Percentiles rank a stretch among this genome's conserved stretches.
Conservation (phyloP, 352 stramenopile genomes). For the Phytopythium cucurbitacearum region DNA sequence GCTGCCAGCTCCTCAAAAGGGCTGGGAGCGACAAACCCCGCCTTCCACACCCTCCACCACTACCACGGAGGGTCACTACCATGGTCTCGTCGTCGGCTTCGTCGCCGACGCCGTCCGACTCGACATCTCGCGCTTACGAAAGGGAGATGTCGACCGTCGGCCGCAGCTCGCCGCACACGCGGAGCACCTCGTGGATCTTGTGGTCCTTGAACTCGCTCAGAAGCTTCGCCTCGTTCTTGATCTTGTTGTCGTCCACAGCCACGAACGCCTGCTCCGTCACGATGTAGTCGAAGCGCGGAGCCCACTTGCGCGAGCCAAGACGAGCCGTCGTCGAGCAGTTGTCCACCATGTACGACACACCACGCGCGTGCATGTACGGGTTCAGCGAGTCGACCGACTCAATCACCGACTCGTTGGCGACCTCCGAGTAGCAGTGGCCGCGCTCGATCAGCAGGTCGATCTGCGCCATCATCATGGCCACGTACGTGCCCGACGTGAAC, state of each 20-base stretch:
- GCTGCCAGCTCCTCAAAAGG: too few species aligned
- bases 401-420: constrained; percentile 98
- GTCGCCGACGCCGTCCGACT: too few species aligned
- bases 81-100: too few species aligned
- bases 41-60: too few species aligned
- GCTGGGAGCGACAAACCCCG: too few species aligned
- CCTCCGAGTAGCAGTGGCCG: constrained; percentile 97
- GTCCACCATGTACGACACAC: constrained; percentile 98
- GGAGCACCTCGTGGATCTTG: constrained; percentile 96
- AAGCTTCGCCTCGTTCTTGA: constrained; percentile 77
- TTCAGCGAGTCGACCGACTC: constrained; percentile 97
- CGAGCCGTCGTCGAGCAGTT: constrained; percentile 99
- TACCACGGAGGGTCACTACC: too few species aligned
- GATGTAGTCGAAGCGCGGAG: constrained; percentile 98
- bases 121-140: constrained; percentile 30
- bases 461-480: constrained; percentile 98
- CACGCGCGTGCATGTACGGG: constrained; percentile 98
- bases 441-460: constrained; percentile 96
- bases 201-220: constrained; percentile 95
- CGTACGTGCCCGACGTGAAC: constrained; percentile 96
- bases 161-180: constrained; percentile 94
- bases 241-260: constrained; percentile 92
- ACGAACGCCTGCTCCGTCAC: constrained; percentile 97
- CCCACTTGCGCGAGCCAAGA: constrained; percentile 97
- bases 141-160: constrained; percentile 95